Base-by-base conservation (phyloP, 1,139 yeast species). In the Pichia sp. region DNA sequence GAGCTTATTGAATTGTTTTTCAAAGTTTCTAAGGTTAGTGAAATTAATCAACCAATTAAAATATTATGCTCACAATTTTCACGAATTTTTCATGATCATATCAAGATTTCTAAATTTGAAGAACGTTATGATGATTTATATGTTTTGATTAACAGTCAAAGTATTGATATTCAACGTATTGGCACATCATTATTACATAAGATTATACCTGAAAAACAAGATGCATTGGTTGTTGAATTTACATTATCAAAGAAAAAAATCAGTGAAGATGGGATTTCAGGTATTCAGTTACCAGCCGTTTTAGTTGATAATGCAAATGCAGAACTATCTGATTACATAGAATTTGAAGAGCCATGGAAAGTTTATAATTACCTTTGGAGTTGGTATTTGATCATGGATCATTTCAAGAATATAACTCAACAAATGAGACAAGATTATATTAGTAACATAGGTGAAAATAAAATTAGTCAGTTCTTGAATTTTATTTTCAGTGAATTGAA, bases 331-430 rank as follows among this genome's bases (percentile, higher is more conserved):
- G 79, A 74, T 22, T 72, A 70, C 49, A 61, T 72, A 48, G 78
- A 74, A 50, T 65, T 66, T 47, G 77, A 73, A 44, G 68, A 70
- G 18, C 66, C 66, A n/a, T 55, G 59, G 19, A 61, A 58, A 2
- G 69, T 73, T 31, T 65, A 76, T 44, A 72, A 70, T 42, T 87
- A 79, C 62, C 62, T 87, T 45, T 83, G 89, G 83, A 72, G 82
- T 45, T 90, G 96, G 96, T 70, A 71, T 53, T 68, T 88, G 52
- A 67, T 87, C 0, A 75, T 87, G 58, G 72, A 71, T 33, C 83
- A 82, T 64, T 87, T 90, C 63, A 76, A 79, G 51, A 81, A 83
- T 54, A 78, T 87, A 8, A 81, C 95, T 1, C 79, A 80, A 58
- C 78, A 80, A 44, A 74, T 88, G 58, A 74, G 91, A 53, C 76